These are phyloP conservation scores for Linum lewisii DNA, from an alignment of 345 rosid species.

Conservation along the genomic window DNA sequence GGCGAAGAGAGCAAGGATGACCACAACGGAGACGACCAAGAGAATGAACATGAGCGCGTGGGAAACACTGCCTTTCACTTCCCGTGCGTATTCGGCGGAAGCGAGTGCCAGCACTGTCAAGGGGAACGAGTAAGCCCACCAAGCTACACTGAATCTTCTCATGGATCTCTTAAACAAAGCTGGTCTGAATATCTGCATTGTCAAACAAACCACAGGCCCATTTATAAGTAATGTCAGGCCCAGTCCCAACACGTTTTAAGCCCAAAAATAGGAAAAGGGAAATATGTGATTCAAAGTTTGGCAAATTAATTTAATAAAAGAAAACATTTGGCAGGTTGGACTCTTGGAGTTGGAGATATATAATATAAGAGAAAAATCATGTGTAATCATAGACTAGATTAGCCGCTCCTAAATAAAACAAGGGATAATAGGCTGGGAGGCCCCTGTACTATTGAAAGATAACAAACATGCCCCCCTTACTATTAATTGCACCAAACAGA, in stretches of 20 bases:
- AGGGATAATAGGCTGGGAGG: too few species aligned
- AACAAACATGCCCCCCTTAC: too few species aligned
- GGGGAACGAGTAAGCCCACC: constrained; percentile 9
- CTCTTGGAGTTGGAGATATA: not conserved
- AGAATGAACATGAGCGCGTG: constrained; percentile 6
- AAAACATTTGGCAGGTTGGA: too few species aligned
- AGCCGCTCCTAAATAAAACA: too few species aligned
- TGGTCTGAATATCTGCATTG: constrained; percentile 3
- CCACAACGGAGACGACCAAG: not conserved
- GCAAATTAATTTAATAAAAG: too few species aligned
- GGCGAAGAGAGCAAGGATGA: not conserved
- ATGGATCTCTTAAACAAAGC: constrained; percentile 8
- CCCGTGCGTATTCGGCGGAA: not conserved
- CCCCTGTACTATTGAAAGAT: too few species aligned
- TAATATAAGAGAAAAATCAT: too few species aligned
- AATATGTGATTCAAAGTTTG: too few species aligned
- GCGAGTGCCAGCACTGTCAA: constrained; percentile 7
- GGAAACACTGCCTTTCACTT: not conserved
- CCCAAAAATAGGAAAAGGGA: too few species aligned
- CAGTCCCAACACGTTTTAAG: too few species aligned
- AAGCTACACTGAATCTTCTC: constrained; percentile 5
- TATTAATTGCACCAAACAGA: too few species aligned
- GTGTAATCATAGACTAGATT: not conserved
- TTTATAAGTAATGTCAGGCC: not conserved
- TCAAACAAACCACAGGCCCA: not conserved